These are phyloP conservation scores for Phytophthora colocasiae DNA, from an alignment of 352 stramenopile genomes.

Conservation along the genomic window DNA sequence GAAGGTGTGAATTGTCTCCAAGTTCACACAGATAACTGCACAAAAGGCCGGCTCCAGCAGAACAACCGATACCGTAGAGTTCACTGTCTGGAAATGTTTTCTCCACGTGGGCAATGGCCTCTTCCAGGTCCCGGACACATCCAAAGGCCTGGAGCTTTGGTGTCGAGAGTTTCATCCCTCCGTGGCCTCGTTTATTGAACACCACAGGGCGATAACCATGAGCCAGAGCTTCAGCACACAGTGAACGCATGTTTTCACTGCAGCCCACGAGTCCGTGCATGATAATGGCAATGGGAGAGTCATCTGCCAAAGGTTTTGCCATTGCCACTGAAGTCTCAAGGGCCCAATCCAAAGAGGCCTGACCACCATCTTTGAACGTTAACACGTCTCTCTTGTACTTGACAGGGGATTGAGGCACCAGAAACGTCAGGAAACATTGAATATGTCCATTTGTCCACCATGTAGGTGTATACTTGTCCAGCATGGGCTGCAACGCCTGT, in stretches of 20 bases:
- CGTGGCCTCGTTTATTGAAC: conserved; percentile 88
- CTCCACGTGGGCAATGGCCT: conserved; percentile 65
- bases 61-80: conserved; percentile 79
- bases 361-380: conserved; percentile 62
- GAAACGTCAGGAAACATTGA: conserved; percentile 75
- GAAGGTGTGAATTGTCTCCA: conserved; percentile 55
- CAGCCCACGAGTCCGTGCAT: conserved; percentile 77
- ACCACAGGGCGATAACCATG: conserved; percentile 80
- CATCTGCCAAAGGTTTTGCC: conserved; percentile 16
- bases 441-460: conserved; percentile 84
- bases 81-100: conserved; percentile 48
- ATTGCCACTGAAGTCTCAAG: conserved; percentile 40
- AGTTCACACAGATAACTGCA: conserved; percentile 80
- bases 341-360: conserved; percentile 76
- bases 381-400: conserved; percentile 72
- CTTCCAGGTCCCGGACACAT: conserved; percentile 62
- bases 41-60: conserved; percentile 71
- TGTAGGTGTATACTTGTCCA: conserved; percentile 69
- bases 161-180: conserved; percentile 63
- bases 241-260: conserved; percentile 64
- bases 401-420: conserved; percentile 64
- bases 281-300: conserved; percentile 68
- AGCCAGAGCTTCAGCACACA: conserved; percentile 66
- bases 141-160: conserved; percentile 79
- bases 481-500: conserved; percentile 51